phyloP scores from a whole-genome alignment of 768 basidiomycete genomes.

The Daedaleopsis nitida region DNA sequence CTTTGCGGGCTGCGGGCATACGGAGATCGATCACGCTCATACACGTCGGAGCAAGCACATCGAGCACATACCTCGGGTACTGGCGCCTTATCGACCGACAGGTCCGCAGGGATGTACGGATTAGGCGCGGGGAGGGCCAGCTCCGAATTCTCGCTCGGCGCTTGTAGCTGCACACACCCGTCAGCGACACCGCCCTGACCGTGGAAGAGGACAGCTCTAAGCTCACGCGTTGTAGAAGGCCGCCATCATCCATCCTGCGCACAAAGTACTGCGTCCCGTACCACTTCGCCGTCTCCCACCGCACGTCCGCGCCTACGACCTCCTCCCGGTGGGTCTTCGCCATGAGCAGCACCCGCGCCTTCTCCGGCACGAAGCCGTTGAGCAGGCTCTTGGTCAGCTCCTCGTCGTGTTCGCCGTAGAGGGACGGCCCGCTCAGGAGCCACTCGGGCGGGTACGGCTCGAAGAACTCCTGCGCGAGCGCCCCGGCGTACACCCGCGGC shows the following conservation, averaged over 20 bases:
- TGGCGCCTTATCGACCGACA: constrained; percentile 44
- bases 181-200: neutral
- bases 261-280: constrained; percentile 53
- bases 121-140: constrained; percentile 50
- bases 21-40: no score
- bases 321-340: constrained; percentile 37
- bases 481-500: constrained; percentile 43
- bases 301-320: constrained; percentile 18
- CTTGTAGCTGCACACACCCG: constrained; percentile 16
- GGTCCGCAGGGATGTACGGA: constrained; percentile 49
- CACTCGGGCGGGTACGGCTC: constrained; percentile 22
- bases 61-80: constrained; percentile 26
- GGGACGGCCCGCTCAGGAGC: constrained; percentile 16
- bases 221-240: constrained; percentile 37
- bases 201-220: no score
- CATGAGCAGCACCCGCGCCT: constrained; percentile 41
- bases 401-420: constrained; percentile 26
- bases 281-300: constrained; percentile 46
- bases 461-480: constrained; percentile 34
- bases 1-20: constrained; percentile 35
- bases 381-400: constrained; percentile 23
- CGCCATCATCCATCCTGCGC: constrained; percentile 27
- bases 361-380: constrained; percentile 30
- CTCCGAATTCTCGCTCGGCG: constrained; percentile 30
- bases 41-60: neutral